Percentiles rank a stretch among this genome's conserved stretches.
These are phyloP conservation scores for Boletales sp. DNA, from an alignment of 768 basidiomycete species.

Conservation along the genomic window DNA sequence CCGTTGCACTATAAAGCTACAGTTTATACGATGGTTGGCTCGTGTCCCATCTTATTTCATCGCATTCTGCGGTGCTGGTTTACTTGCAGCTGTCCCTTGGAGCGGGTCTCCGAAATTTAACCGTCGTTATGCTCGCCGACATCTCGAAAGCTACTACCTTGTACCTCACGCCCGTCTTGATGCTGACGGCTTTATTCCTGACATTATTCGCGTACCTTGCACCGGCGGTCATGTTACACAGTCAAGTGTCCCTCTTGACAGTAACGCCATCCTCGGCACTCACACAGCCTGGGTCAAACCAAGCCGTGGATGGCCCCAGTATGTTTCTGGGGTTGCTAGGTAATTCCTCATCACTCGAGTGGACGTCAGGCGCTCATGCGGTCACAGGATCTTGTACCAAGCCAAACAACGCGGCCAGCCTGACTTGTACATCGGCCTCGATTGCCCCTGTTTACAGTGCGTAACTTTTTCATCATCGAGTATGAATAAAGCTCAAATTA, in stretches of 20 bases:
- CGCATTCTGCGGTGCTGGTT: conserved; percentile 18
- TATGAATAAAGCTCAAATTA: not conserved
- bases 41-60: conserved; percentile 1
- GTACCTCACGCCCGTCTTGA: conserved; percentile 64
- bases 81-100: conserved; percentile 16
- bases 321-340: conserved; percentile 66
- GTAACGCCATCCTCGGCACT: conserved; percentile 54
- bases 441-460: conserved; percentile 62
- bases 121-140: conserved; percentile 56
- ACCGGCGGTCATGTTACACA: conserved; percentile 56
- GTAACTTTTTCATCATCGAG: conserved; percentile 13
- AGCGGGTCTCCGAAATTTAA: conserved; percentile 19
- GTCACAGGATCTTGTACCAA: conserved; percentile 64
- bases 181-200: conserved; percentile 63
- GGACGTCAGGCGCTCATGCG: not conserved
- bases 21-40: not conserved
- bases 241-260: conserved; percentile 59
- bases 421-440: conserved; percentile 55
- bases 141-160: conserved; percentile 66
- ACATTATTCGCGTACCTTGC: conserved; percentile 67
- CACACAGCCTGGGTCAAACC: conserved; percentile 31
- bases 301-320: conserved; percentile 59
- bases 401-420: conserved; percentile 39
- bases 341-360: conserved; percentile 23
- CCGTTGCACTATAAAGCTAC: conserved; percentile 14